Conservation (phyloP, 2,329 filamentous ascomycete species). For the Aspergillus calidoustus region DNA sequence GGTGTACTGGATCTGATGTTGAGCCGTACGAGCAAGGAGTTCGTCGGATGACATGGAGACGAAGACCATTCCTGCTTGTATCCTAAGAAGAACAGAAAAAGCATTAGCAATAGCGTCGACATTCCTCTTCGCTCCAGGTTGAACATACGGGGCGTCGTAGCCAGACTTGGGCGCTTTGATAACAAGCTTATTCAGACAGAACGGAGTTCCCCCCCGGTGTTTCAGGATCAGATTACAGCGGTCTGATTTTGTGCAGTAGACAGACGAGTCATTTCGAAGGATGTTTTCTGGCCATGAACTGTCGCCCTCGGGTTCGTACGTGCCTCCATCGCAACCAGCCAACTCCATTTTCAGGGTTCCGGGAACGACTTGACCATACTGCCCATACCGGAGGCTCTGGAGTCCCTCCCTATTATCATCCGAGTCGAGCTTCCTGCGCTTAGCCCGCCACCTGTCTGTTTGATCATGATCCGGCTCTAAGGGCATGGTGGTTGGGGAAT, state of each 20-base stretch:
- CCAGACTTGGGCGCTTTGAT: conserved; percentile 82
- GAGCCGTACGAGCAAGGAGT: conserved; percentile 71
- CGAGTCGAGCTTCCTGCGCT: conserved; percentile 72
- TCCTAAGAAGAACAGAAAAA: conserved; percentile 54
- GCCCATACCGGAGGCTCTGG: conserved; percentile 76
- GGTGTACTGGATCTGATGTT: conserved; percentile 74
- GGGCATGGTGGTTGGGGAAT: conserved; percentile 35
- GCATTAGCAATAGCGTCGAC: conserved; percentile 37
- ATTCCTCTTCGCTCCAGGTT: background rate
- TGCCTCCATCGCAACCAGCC: conserved; percentile 84
- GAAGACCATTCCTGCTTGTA: conserved; percentile 91
- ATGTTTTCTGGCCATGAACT: conserved; percentile 78
- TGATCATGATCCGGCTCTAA: conserved; percentile 31
- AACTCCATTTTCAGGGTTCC: conserved; percentile 85
- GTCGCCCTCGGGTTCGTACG: conserved; percentile 58
- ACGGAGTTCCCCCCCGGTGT: conserved; percentile 79
- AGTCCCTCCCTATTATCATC: conserved; percentile 57
- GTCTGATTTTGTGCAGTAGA: conserved; percentile 89
- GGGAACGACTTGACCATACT: conserved; percentile 83
- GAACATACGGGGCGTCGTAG: conserved; percentile 82
- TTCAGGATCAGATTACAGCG: conserved; percentile 84
- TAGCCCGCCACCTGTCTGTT: conserved; percentile 56
- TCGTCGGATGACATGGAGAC: conserved; percentile 84
- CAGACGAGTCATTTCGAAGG: conserved; percentile 76
- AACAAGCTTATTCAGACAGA: conserved; percentile 81